phyloP scores from a whole-genome alignment of 768 basidiomycete genomes.

The Russula lepida region DNA sequence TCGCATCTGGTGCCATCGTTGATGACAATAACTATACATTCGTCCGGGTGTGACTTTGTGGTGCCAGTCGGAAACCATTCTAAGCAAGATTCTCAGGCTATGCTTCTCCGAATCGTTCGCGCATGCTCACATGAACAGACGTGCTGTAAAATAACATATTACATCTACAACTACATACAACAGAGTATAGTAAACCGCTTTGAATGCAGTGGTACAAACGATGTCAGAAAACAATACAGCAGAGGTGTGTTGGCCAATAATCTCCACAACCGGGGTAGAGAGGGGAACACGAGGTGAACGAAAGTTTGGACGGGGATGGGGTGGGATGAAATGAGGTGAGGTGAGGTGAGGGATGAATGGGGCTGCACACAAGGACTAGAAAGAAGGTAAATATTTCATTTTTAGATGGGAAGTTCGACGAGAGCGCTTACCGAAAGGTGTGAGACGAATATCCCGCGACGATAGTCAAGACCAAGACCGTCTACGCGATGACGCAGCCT shows the following conservation, averaged over 20 bases:
- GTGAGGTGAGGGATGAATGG: not conserved
- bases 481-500: not conserved
- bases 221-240: not conserved
- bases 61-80: too few relatives aligned
- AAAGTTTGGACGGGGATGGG: not conserved
- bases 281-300: not conserved
- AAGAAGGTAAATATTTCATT: not conserved
- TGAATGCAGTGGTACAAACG: not conserved
- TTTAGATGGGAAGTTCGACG: not conserved
- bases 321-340: too few relatives aligned
- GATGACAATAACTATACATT: too few relatives aligned
- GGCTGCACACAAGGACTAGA: not conserved
- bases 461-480: not conserved
- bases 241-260: conserved; percentile 2
- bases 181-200: too few relatives aligned
- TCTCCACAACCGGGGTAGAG: not conserved
- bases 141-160: too few relatives aligned
- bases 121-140: too few relatives aligned
- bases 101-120: too few relatives aligned
- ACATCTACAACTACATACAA: too few relatives aligned
- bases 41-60: too few relatives aligned
- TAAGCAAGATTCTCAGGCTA: too few relatives aligned
- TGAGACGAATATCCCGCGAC: not conserved
- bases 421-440: not conserved
- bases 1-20: too few relatives aligned